phyloP scores from a whole-genome alignment of 2,329 filamentous ascomycete species.

The Exophiala sp. region DNA sequence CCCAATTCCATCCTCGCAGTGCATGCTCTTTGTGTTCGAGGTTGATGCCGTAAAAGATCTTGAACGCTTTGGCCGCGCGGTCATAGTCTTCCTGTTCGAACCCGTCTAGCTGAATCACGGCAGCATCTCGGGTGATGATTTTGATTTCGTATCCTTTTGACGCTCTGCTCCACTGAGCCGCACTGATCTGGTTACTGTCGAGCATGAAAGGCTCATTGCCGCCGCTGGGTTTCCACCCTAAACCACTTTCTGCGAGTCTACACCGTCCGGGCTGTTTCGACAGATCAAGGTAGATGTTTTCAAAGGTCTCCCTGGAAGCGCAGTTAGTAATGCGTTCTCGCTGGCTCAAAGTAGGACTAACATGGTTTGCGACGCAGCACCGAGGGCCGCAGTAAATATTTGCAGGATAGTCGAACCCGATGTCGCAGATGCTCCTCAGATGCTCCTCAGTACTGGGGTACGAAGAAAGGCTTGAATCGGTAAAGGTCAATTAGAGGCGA shows the following conservation, averaged over 20 bases:
- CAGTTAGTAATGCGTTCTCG: constrained; percentile 2
- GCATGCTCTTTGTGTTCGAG: constrained; percentile 92
- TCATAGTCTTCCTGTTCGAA: constrained; percentile 95
- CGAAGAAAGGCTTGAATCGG: too few species aligned
- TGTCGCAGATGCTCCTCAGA: too few species aligned
- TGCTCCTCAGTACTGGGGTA: too few species aligned
- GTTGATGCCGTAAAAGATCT: constrained; percentile 94
- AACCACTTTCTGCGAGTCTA: constrained; percentile 85
- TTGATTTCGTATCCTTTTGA: constrained; percentile 91
- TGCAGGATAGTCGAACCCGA: neutral
- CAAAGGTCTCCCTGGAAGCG: constrained; percentile 72
- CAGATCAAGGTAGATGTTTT: constrained; percentile 92
- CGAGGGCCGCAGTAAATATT: neutral
- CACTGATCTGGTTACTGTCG: constrained; percentile 75
- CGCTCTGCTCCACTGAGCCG: constrained; percentile 90
- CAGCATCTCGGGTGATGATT: constrained; percentile 75
- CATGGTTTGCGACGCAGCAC: constrained; percentile 13
- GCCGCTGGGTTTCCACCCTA: constrained; percentile 87
- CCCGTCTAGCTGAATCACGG: constrained; percentile 87
- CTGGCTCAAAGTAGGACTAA: constrained; percentile 4
- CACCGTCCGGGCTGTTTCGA: constrained; percentile 90
- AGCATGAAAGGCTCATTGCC: constrained; percentile 85
- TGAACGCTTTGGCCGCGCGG: constrained; percentile 85
- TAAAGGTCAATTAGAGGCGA: neutral
- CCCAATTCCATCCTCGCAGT: constrained; percentile 97